phyloP scores from a whole-genome alignment of 495 filamentous ascomycete species.

The Neurospora sp. region DNA sequence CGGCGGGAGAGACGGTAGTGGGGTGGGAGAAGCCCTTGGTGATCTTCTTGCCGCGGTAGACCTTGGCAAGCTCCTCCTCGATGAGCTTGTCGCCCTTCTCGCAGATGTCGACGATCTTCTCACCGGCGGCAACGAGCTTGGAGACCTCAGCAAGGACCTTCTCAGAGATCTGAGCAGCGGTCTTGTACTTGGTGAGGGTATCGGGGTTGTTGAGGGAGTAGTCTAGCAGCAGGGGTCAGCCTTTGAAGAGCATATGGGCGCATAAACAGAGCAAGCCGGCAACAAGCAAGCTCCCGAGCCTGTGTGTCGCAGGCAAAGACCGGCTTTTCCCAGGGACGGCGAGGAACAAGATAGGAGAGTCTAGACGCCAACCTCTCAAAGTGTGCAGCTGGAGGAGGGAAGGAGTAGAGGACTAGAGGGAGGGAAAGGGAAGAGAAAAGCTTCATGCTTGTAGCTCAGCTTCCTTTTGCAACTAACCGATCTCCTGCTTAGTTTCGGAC shows the following conservation, averaged over 20 bases:
- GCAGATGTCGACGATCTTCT: slow-evolving; percentile 86
- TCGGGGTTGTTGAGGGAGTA: slow-evolving; percentile 94
- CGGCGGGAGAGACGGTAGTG: slow-evolving; percentile 87
- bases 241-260: not conserved
- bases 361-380: slow-evolving; percentile 1
- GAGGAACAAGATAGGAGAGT: not conserved
- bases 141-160: slow-evolving; percentile 82
- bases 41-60: slow-evolving; percentile 97
- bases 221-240: slow-evolving; percentile 43
- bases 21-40: slow-evolving; percentile 87
- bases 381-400: not conserved
- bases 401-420: not conserved
- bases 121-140: slow-evolving; percentile 72
- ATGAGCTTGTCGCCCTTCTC: slow-evolving; percentile 91
- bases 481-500: slow-evolving; percentile 24
- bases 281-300: not conserved
- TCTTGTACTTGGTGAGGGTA: slow-evolving; percentile 98
- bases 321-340: not conserved
- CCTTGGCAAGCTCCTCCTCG: slow-evolving; percentile 85
- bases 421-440: not conserved
- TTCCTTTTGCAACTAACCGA: slow-evolving; percentile 25
- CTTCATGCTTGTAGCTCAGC: not conserved
- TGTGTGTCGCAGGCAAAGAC: not conserved
- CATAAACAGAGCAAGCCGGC: not conserved
- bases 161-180: slow-evolving; percentile 85